These are phyloP conservation scores for Passiflora organensis DNA, from an alignment of 345 rosid genomes.

Conservation along the genomic window DNA sequence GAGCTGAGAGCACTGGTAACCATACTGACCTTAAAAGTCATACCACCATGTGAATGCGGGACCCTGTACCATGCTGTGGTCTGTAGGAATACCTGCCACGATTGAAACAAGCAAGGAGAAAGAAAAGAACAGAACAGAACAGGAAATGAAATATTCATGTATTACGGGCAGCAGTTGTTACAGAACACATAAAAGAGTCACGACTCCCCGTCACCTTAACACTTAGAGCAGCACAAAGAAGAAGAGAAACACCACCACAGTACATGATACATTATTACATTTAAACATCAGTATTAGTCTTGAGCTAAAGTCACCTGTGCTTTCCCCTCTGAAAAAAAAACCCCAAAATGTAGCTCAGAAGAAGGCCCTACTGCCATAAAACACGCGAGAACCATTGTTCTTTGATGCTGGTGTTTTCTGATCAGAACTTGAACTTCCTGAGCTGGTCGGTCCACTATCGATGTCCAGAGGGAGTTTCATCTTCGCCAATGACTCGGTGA, in stretches of 20 bases:
- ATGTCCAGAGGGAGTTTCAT: constrained; percentile 96
- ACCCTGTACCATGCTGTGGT: constrained; percentile 22
- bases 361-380: constrained; percentile 96
- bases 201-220: constrained; percentile 39
- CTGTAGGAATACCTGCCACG: constrained; percentile 17
- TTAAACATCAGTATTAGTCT: constrained; percentile 69
- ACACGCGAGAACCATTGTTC: constrained; percentile 75
- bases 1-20: constrained; percentile 4
- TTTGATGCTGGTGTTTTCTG: constrained; percentile 62
- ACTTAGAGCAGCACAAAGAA: constrained; percentile 45
- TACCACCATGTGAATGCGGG: constrained; percentile 26
- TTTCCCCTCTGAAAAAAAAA: constrained; percentile 43
- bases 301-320: constrained; percentile 68
- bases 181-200: constrained; percentile 42
- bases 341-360: constrained; percentile 49
- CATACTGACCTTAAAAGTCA: constrained; percentile 22
- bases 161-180: constrained; percentile 34
- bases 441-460: constrained; percentile 60
- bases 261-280: constrained; percentile 51
- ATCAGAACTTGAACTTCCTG: constrained; percentile 84
- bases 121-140: constrained; percentile 12
- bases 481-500: constrained; percentile 97
- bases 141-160: constrained; percentile 35
- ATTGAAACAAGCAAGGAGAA: constrained; percentile 18
- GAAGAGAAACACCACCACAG: constrained; percentile 57